These are phyloP conservation scores for Tarenaya hassleriana DNA, from an alignment of 345 rosid genomes.

Conservation along the genomic window DNA sequence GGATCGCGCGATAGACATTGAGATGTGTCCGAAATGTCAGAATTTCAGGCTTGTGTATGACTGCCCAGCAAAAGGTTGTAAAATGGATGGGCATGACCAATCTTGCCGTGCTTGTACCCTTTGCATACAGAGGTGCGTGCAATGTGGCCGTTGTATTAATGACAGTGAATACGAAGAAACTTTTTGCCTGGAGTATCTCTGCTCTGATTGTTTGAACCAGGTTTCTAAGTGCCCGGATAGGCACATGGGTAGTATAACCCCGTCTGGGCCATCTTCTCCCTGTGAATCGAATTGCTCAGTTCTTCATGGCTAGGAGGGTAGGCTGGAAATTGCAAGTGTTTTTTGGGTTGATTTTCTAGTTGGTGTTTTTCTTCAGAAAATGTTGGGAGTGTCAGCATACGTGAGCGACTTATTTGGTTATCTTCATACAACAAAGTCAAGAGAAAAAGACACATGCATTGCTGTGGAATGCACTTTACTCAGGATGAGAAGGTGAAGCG, in stretches of 20 bases:
- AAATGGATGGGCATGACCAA: slow-evolving; percentile 36
- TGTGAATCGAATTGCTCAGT: slow-evolving; percentile 22
- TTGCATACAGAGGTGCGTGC: slow-evolving; percentile 71
- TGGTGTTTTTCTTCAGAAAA: no score
- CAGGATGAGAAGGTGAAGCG: no score
- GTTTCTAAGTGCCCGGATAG: slow-evolving; percentile 25
- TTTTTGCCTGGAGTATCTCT: slow-evolving; percentile 66
- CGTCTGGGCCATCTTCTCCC: slow-evolving; percentile 19
- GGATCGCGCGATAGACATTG: slow-evolving; percentile 70
- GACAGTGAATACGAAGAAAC: slow-evolving; percentile 80
- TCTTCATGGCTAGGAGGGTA: slow-evolving; percentile 51
- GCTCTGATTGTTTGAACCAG: slow-evolving; percentile 51
- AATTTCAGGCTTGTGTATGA: slow-evolving; percentile 74
- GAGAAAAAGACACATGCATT: no score
- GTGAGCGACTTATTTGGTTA: no score
- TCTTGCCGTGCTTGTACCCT: slow-evolving; percentile 80
- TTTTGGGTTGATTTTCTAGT: no score
- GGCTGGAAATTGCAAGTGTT: slow-evolving; percentile 16
- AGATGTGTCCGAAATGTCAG: slow-evolving; percentile 81
- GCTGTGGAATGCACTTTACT: no score
- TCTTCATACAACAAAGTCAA: no score
- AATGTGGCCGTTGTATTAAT: slow-evolving; percentile 84
- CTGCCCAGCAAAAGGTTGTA: slow-evolving; percentile 80
- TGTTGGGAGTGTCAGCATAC: no score
- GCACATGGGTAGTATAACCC: slow-evolving; percentile 22